A percentile compares a stretch with the other conserved stretches of the same genome.
phyloP scores from a whole-genome alignment of 1,139 yeast species.

The Sugiyamaella grinbergsii region DNA sequence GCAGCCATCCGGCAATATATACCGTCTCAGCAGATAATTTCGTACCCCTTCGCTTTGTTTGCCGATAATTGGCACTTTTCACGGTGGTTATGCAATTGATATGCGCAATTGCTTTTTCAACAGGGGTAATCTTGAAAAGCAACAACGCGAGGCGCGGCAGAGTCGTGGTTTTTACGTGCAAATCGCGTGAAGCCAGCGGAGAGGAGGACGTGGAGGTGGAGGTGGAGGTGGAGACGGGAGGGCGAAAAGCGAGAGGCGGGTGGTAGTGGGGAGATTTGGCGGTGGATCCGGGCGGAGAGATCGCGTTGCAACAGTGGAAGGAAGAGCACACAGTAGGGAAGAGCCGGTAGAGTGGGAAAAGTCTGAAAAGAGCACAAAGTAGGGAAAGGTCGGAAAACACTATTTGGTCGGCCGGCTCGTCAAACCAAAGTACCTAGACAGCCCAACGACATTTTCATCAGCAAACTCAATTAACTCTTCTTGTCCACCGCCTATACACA shows the following conservation, averaged over 20 bases:
- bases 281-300: not conserved
- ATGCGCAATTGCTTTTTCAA: constrained; percentile 11
- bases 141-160: constrained; percentile 11
- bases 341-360: too few relatives aligned
- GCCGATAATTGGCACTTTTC: constrained; percentile 1
- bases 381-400: too few relatives aligned
- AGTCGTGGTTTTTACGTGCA: not conserved
- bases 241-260: not conserved
- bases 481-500: too few relatives aligned
- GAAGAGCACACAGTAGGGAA: too few relatives aligned
- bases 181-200: too few relatives aligned
- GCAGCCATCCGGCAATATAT: constrained; percentile 9
- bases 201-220: not conserved
- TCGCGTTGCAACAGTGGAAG: too few relatives aligned
- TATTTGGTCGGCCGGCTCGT: too few relatives aligned
- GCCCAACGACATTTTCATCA: too few relatives aligned
- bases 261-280: not conserved
- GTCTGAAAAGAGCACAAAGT: too few relatives aligned
- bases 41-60: constrained; percentile 9
- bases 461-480: not conserved
- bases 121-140: constrained; percentile 10
- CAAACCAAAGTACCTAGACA: too few relatives aligned
- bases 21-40: constrained; percentile 5
- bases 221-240: not conserved
- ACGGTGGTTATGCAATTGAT: not conserved